Evolutionary conservation across 768 basidiomycete species (phyloP), one percentile per base, ranked within the genome.

Genomic region (Boletales sp.): DNA sequence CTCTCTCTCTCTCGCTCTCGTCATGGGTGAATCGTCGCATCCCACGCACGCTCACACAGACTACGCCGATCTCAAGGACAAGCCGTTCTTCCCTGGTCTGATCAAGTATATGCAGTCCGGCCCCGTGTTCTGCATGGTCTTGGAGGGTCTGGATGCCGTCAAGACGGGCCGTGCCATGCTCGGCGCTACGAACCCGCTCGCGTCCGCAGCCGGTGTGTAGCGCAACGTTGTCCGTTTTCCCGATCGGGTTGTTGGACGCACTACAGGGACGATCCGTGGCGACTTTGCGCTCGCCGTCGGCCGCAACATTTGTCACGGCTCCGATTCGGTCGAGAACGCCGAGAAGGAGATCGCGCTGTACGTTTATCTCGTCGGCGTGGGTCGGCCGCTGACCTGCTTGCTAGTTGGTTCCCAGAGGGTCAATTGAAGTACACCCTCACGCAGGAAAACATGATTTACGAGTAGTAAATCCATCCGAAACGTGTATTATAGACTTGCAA

Each of bases 121-220:
- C 52, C 97, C 97, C 59, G 97, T 99, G 59, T 87, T 95, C 66
- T 90, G 81, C 62, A 94, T 92, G 83, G 94, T 90, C 58, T 95
- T 94, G 84, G 82, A 97, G 76, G 97, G 97, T 51, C 81, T 92
- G 54, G 88, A 92, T 58, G 89, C 89, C 43, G 90, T 92, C 72
- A 92, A 92, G 84, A 94, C 93, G 51, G 94, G 94, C 60, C 92
- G 94, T 74, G 80, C 70, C 70, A 95, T 97, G 90, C 86, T 95
- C 57, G 95, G 95, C 66, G 84, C 93, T 40, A 97, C 95, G 66
- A 97, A 99, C 84, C 97, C 97, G 53, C 83, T 97, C 55, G 79
- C 79, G 35, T 97, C 95, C 56, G 74, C 82, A 55, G 80, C 89
- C 57, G 95, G 94, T 88, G 57, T 53, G 83, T 70, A 21, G 21